Evolutionary conservation across 306 rosid genomes (phyloP).

Genomic region (Acacia crassicarpa): DNA sequence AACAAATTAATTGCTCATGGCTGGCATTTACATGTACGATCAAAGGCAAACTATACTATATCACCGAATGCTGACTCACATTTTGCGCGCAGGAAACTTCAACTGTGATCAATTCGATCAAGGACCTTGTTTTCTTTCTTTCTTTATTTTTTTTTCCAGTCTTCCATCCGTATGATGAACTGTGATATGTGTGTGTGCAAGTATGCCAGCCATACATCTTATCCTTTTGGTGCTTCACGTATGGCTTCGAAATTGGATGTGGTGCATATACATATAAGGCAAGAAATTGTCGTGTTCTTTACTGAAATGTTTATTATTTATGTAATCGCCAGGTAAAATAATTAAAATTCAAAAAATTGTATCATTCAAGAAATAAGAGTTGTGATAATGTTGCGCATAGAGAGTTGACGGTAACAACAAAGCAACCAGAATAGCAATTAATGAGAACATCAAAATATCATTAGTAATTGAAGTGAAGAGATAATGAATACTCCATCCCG

Average conservation of each 20-base stretch:
- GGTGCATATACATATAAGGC: not conserved
- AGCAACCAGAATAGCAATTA: not conserved
- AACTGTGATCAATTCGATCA: not conserved
- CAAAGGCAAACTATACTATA: not conserved
- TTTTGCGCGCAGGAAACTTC: too few species aligned
- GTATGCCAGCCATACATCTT: not conserved
- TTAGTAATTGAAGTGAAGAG: not conserved
- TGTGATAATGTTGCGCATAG: not conserved
- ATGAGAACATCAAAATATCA: not conserved
- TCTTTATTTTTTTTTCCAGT: not conserved
- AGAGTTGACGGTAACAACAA: not conserved
- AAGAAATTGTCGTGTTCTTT: not conserved
- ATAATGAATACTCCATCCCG: not conserved
- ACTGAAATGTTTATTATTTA: not conserved
- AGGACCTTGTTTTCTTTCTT: not conserved
- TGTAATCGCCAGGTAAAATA: not conserved
- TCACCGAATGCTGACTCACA: not conserved
- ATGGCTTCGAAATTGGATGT: not conserved
- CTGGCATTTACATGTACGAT: conserved; percentile 30
- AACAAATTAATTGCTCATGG: conserved; percentile 27
- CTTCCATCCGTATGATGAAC: not conserved
- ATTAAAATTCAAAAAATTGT: not conserved
- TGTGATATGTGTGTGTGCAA: not conserved
- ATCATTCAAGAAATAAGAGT: not conserved
- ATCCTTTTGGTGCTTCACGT: not conserved